Conservation (phyloP, 768 basidiomycete species). For the Mycena venus region DNA sequence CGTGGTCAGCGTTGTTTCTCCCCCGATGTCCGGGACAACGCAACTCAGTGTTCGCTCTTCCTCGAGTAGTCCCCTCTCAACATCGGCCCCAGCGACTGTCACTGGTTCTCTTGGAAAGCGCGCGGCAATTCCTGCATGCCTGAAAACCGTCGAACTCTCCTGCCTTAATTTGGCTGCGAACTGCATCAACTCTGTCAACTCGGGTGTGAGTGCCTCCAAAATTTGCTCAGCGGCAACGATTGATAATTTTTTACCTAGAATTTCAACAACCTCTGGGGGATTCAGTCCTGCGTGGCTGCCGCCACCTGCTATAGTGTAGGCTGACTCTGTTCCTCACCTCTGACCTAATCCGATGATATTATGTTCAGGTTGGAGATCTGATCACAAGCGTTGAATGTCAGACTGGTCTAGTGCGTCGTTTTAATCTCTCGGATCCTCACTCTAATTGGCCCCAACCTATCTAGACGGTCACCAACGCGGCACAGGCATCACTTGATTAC, state of each 20-base stretch:
- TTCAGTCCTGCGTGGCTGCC: conserved; percentile 27
- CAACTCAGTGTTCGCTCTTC: too few species aligned
- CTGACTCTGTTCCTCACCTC: neutral
- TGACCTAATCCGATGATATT: too few species aligned
- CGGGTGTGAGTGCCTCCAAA: neutral
- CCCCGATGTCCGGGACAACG: too few species aligned
- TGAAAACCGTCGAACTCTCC: conserved; percentile 26
- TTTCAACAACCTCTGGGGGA: conserved; percentile 26
- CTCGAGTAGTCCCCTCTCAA: neutral
- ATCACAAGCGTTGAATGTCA: conserved; percentile 31
- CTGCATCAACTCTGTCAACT: conserved; percentile 20
- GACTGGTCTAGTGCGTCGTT: conserved; percentile 25
- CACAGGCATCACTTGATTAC: conserved; percentile 24
- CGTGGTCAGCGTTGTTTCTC: too few species aligned
- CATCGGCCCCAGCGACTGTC: neutral
- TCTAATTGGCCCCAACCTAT: too few species aligned
- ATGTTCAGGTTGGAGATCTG: conserved; percentile 25
- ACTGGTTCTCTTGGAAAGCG: neutral
- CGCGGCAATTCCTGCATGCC: conserved; percentile 20
- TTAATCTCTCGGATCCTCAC: too few species aligned
- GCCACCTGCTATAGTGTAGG: conserved; percentile 33
- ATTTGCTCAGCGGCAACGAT: neutral
- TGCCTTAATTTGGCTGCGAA: conserved; percentile 27
- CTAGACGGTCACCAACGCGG: conserved; percentile 1
- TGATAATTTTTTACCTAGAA: neutral